These are phyloP conservation scores for Blumeriella jaapii DNA, from an alignment of 2,329 filamentous ascomycete species.

Conservation along the genomic window DNA sequence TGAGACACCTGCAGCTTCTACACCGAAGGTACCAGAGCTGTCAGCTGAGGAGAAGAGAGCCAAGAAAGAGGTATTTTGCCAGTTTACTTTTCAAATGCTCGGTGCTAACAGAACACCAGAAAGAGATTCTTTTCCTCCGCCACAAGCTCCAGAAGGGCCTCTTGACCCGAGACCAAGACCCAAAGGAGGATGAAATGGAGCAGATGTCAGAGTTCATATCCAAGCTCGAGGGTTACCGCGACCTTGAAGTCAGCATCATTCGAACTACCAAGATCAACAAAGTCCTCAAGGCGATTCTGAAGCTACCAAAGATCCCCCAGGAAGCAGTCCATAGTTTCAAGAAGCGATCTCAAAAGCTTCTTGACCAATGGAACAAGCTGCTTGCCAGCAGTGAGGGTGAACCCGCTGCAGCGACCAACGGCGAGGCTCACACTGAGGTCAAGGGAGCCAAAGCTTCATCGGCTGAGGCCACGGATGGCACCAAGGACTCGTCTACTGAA, in stretches of 20 bases:
- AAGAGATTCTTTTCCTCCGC: constrained; percentile 80
- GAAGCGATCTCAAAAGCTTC: constrained; percentile 62
- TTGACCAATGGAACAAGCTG: constrained; percentile 83
- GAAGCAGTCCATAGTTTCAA: constrained; percentile 90
- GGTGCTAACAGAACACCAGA: constrained; percentile 39
- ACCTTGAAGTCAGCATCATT: constrained; percentile 84
- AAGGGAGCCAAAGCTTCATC: constrained; percentile 21
- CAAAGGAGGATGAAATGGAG: constrained; percentile 78
- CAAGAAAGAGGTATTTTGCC: constrained; percentile 44
- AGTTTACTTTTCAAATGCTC: background rate
- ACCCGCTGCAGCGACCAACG: constrained; percentile 21
- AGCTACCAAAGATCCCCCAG: constrained; percentile 66
- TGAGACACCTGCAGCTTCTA: constrained; percentile 40
- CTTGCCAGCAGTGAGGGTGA: constrained; percentile 48
- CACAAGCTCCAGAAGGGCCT: constrained; percentile 95
- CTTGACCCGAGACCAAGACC: constrained; percentile 68
- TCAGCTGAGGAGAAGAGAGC: constrained; percentile 44
- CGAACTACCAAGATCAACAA: constrained; percentile 95
- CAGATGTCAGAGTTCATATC: constrained; percentile 65
- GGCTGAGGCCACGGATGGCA: constrained; percentile 23
- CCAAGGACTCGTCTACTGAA: constrained; percentile 25
- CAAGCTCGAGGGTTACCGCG: constrained; percentile 69
- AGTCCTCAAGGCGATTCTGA: constrained; percentile 88
- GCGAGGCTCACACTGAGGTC: constrained; percentile 31
- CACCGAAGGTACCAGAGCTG: constrained; percentile 44